These are phyloP conservation scores for Houttuynia cordata DNA, from an alignment of 164 flowering plant species.

Conservation along the genomic window DNA sequence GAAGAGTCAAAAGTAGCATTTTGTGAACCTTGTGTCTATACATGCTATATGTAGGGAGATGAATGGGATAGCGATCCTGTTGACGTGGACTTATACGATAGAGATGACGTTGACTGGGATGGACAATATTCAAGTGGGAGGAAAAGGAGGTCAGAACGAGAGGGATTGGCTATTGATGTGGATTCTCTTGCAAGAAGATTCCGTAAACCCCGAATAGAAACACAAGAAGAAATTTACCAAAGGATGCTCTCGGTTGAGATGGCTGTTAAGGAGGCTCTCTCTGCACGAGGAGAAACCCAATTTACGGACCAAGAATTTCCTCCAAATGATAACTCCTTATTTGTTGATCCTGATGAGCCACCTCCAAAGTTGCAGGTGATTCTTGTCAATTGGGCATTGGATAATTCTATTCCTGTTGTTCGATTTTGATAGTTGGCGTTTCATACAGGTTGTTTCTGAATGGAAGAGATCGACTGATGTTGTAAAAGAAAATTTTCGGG, in stretches of 20 bases:
- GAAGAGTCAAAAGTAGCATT: background rate
- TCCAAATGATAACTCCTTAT: slow-evolving; percentile 79
- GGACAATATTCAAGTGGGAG: slow-evolving; percentile 99
- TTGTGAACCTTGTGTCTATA: background rate
- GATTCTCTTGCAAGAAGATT: slow-evolving; percentile 76
- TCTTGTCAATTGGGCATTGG: background rate
- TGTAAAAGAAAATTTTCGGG: slow-evolving; percentile 41
- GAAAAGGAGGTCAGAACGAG: slow-evolving; percentile 79
- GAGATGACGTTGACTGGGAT: slow-evolving; percentile 99
- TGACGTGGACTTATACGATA: slow-evolving; percentile 89
- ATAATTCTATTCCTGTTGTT: background rate
- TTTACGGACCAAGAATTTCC: slow-evolving; percentile 98
- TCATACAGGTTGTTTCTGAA: slow-evolving; percentile 76
- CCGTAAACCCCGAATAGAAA: slow-evolving; percentile 82
- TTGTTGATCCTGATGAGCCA: slow-evolving; percentile 70
- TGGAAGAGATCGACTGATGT: slow-evolving; percentile 88
- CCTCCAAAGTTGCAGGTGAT: slow-evolving; percentile 74
- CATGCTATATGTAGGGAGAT: slow-evolving; percentile 43
- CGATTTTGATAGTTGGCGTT: slow-evolving; percentile 5
- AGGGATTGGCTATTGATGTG: slow-evolving; percentile 54
- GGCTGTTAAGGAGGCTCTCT: slow-evolving; percentile 92
- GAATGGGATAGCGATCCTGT: slow-evolving; percentile 99
- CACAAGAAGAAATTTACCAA: slow-evolving; percentile 78
- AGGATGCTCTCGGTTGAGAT: slow-evolving; percentile 90
- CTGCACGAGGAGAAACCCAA: slow-evolving; percentile 71